phyloP scores from a whole-genome alignment of 441 rosid species.

The Mallotus japonicus region DNA sequence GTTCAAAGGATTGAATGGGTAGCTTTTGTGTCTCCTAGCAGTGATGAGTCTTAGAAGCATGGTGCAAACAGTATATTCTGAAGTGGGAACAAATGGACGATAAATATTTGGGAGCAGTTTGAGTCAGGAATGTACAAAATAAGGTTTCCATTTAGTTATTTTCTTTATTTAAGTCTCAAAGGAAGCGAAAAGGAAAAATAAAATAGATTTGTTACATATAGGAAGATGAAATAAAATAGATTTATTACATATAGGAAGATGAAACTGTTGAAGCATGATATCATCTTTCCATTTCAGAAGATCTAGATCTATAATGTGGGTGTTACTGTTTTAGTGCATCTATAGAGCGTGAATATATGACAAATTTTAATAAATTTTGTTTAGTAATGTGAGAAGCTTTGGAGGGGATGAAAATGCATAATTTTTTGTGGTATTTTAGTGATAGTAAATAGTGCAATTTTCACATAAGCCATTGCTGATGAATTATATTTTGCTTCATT shows the following conservation, averaged over 20 bases:
- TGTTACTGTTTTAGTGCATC: not conserved
- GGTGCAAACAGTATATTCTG: no score
- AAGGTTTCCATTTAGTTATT: not conserved
- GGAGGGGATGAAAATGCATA: no score
- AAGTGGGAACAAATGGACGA: not conserved
- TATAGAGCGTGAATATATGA: not conserved
- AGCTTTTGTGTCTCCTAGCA: not conserved
- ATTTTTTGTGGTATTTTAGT: not conserved
- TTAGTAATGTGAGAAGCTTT: no score
- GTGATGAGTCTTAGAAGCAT: not conserved
- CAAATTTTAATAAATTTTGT: not conserved
- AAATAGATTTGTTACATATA: not conserved
- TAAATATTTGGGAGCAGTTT: not conserved
- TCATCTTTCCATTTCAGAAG: not conserved
- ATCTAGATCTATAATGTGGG: not conserved
- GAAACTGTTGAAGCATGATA: not conserved
- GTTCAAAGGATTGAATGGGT: not conserved
- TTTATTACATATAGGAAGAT: not conserved
- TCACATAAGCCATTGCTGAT: slow-evolving; percentile 10
- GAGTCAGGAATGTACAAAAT: not conserved
- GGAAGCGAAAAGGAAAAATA: no score
- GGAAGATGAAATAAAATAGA: not conserved
- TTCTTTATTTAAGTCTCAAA: not conserved
- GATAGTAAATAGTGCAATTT: not conserved
- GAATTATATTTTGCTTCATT: not conserved